Conservation (phyloP, 371 early-diverging fungal species). For the Mortierella sp. region DNA sequence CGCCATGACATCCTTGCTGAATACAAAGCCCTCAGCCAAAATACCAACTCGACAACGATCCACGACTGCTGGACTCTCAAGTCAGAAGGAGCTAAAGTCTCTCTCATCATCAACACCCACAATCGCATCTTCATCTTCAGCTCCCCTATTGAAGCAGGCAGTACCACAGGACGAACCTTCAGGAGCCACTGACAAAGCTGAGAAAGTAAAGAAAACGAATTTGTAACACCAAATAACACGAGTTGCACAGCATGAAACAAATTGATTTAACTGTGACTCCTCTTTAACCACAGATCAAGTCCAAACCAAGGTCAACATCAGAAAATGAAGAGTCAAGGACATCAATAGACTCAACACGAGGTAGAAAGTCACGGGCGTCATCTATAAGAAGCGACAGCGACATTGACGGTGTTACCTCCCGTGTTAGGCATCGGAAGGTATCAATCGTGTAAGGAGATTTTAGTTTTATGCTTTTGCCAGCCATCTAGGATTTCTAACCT, state of each 20-base stretch:
- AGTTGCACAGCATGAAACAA: not conserved
- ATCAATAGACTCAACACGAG: not conserved
- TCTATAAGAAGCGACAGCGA: not conserved
- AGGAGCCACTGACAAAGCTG: not conserved
- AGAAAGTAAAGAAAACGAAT: not conserved
- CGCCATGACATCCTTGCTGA: not conserved
- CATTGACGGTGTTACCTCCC: not conserved
- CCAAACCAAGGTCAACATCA: not conserved
- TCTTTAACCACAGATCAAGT: not conserved
- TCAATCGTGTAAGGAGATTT: not conserved
- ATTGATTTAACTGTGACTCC: not conserved
- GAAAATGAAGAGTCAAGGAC: not conserved
- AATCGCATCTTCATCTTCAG: constrained; percentile 4
- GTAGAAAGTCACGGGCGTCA: not conserved
- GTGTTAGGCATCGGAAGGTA: constrained; percentile 1
- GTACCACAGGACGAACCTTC: not conserved
- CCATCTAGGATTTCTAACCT: not conserved
- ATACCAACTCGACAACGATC: not conserved
- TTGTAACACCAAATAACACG: not conserved
- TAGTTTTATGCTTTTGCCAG: not conserved
- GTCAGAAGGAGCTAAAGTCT: not conserved
- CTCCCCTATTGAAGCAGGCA: not conserved
- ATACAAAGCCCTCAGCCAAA: not conserved
- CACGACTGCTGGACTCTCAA: not conserved
- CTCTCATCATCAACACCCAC: constrained; percentile 9